Conservation (phyloP, 225 moss, liverwort and hornwort genomes). For the Pleurozium schreberi region DNA sequence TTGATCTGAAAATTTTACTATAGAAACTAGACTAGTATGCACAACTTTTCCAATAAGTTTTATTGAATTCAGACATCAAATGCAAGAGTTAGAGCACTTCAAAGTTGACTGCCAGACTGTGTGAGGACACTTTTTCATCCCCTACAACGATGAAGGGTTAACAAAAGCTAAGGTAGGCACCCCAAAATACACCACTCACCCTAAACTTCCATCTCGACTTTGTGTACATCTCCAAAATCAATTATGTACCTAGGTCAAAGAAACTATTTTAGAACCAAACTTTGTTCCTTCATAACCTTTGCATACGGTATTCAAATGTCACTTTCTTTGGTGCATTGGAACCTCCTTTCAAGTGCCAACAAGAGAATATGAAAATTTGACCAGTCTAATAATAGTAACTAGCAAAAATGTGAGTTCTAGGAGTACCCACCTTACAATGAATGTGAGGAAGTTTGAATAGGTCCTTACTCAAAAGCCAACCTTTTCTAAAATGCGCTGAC, state of each 20-base stretch:
- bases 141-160: no score
- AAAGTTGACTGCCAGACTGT: no score
- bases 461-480: background rate
- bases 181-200: rapidly evolving
- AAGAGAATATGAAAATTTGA: background rate
- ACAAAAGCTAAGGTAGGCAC: background rate
- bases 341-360: background rate
- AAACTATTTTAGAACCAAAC: background rate
- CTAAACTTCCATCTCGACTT: background rate
- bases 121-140: no score
- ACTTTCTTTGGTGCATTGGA: background rate
- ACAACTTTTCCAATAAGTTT: no score
- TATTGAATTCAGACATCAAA: no score
- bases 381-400: background rate
- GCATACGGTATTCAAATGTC: background rate
- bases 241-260: background rate
- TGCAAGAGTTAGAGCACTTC: no score
- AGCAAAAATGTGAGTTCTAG: background rate
- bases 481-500: background rate
- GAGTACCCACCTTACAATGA: background rate
- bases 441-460: background rate
- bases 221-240: background rate
- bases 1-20: no score
- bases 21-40: no score
- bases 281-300: background rate